phyloP scores from a whole-genome alignment of 371 early-diverging fungal species.

The Sporodiniella umbellata region DNA sequence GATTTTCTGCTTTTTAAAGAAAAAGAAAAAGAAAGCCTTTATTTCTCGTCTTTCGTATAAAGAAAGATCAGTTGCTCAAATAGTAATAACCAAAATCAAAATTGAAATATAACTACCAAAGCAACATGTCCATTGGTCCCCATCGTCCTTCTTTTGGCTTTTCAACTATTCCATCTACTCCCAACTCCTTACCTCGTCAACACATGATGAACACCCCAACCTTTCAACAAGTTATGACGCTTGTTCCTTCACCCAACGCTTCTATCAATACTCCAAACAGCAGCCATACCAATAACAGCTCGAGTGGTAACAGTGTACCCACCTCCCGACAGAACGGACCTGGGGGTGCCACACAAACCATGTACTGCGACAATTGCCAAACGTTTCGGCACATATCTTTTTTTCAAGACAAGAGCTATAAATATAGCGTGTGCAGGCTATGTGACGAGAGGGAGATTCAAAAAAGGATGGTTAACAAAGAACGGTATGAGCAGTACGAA shows the following conservation, averaged over 20 bases:
- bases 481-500: constrained; percentile 20
- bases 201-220: constrained; percentile 5
- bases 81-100: no score
- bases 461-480: constrained; percentile 21
- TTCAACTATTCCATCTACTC: background rate
- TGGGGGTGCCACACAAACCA: constrained; percentile 6
- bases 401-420: constrained; percentile 15
- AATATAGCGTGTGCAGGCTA: constrained; percentile 19
- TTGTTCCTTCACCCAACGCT: background rate
- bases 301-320: background rate
- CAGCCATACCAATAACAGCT: constrained; percentile 1
- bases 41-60: no score
- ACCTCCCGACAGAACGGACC: background rate
- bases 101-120: background rate
- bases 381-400: constrained; percentile 17
- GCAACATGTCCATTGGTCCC: background rate
- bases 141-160: background rate
- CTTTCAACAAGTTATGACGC: constrained; percentile 1
- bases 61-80: no score
- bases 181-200: constrained; percentile 5
- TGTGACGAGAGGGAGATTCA: constrained; percentile 19
- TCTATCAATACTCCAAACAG: background rate
- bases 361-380: constrained; percentile 28
- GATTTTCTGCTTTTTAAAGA: no score
- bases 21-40: no score